Base-by-base conservation (phyloP, 345 rosid genomes). In the Euclidium syriacum region DNA sequence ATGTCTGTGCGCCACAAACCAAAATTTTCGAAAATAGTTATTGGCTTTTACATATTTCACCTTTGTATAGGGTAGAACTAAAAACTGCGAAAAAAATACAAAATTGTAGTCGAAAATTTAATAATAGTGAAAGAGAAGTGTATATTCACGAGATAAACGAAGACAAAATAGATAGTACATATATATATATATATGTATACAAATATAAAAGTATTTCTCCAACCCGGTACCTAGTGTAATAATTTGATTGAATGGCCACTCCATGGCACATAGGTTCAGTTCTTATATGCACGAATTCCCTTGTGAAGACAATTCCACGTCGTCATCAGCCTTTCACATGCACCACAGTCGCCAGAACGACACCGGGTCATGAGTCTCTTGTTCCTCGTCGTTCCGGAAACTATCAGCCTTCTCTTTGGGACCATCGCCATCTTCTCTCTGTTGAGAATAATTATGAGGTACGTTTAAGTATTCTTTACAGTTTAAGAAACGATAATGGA, bases 301-400 rank as follows among this genome's bases (percentile, higher is more conserved):
- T 24, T 53, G 3, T 14, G 7, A 65, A 43, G 62, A 65, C 19
- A 16, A 15, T 44, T 36, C 54, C 2, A 44, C 36, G 62, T 54
- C 46, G 46, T 24, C 16, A 29, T 24, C 16, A 29, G 25, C 12
- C 30, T 25, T 62, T 15, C 6, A 20, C 44, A 54, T 43, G 29
- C 15, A 32, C 18, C 10, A 17, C 10, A 23, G 14, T 65, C 19
- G 36, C 53, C 20, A 54, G 16, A 65, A 3, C 27, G 3, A 8
- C 19, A 7, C 16, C 12, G 7, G 5, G 10, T 24, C 14, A 25
- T 17, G 39, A 42, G 29, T 16, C 36, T 4, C 10, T 8, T 16
- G 27, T 42, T 42, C 53, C 29, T 12, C 70, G 70, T 44, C 70
- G 70, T 65, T 52, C 70, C 1, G 70, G 62, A 10, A 65, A 65